Percentiles rank a stretch among this genome's conserved stretches.
Conservation (phyloP, 225 moss, liverwort and hornwort genomes). For the Thuidium tamariscinum region DNA sequence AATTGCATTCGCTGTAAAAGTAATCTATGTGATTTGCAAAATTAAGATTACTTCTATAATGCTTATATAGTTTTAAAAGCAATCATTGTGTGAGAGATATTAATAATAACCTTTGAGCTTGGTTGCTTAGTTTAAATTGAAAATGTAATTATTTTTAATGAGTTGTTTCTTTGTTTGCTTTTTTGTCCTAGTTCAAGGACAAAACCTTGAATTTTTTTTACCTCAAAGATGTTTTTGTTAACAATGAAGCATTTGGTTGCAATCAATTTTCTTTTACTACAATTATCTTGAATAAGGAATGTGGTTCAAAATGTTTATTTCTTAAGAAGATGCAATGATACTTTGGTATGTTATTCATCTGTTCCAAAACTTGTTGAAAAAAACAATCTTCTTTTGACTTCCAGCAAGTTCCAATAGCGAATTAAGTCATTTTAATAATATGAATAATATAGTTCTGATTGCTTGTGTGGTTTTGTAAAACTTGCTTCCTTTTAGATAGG, state of each 20-base stretch:
- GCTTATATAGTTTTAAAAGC: not conserved
- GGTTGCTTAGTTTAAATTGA: not conserved
- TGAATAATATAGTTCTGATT: not conserved
- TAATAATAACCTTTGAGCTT: not conserved
- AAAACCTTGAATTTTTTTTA: no score
- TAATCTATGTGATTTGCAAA: fast-evolving
- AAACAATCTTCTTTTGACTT: not conserved
- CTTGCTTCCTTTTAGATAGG: not conserved
- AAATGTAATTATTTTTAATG: not conserved
- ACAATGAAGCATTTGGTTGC: fast-evolving
- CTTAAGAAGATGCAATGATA: not conserved
- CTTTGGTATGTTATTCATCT: not conserved
- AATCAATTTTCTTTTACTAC: not conserved
- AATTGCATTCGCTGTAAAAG: fast-evolving
- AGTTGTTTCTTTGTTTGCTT: not conserved
- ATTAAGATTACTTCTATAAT: not conserved
- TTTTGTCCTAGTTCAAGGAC: fast-evolving
- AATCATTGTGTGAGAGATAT: not conserved
- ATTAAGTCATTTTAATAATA: not conserved
- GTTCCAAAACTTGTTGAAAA: not conserved
- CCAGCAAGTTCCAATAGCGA: not conserved
- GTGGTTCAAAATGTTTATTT: not conserved
- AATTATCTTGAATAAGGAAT: not conserved
- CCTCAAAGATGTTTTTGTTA: no score
- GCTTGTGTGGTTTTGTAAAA: not conserved